A percentile compares a stretch with the other conserved stretches of the same genome.
Evolutionary conservation across 2,329 filamentous ascomycete genomes (phyloP).

Genomic region (Cadophora malorum): DNA sequence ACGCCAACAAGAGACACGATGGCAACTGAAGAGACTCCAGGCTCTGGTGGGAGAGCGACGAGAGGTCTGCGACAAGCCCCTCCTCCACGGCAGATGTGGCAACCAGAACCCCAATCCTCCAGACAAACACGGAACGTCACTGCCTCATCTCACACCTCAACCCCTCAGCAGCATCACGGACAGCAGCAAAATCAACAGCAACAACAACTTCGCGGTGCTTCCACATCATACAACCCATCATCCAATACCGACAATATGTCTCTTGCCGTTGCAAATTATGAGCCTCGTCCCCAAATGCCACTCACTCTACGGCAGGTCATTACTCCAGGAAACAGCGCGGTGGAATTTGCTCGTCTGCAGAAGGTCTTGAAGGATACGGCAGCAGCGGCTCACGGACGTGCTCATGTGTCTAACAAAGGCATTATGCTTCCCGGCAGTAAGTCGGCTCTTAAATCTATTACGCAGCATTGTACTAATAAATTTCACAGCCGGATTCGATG

Average conservation of each 20-base stretch:
- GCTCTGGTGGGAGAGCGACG: slow-evolving; percentile 63
- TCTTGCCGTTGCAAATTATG: slow-evolving; percentile 69
- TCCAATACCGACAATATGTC: slow-evolving; percentile 63
- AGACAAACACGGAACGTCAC: slow-evolving; percentile 67
- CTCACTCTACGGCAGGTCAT: slow-evolving; percentile 75
- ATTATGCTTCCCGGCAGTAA: slow-evolving; percentile 70
- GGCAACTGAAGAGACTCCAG: slow-evolving; percentile 55
- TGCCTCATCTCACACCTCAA: slow-evolving; percentile 48
- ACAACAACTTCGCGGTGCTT: slow-evolving; percentile 45
- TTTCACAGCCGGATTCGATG: slow-evolving; percentile 63
- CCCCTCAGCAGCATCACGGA: slow-evolving; percentile 38
- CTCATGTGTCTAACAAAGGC: slow-evolving; percentile 51
- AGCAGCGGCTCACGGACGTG: slow-evolving; percentile 47
- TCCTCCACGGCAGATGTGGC: slow-evolving; percentile 82
- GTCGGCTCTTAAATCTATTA: slow-evolving; percentile 40
- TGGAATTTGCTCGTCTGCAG: slow-evolving; percentile 67
- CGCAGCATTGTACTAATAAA: slow-evolving; percentile 33
- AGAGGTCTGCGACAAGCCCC: slow-evolving; percentile 80
- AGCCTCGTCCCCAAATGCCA: slow-evolving; percentile 67
- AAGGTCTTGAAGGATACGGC: slow-evolving; percentile 50
- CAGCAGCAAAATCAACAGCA: slow-evolving; percentile 39
- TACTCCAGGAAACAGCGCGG: slow-evolving; percentile 76
- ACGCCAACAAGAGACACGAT: slow-evolving; percentile 61
- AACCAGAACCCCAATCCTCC: slow-evolving; percentile 74
- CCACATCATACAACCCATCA: slow-evolving; percentile 57